phyloP scores from a whole-genome alignment of 1,284 basidiomycete genomes.

The Crepidotus sp. region DNA sequence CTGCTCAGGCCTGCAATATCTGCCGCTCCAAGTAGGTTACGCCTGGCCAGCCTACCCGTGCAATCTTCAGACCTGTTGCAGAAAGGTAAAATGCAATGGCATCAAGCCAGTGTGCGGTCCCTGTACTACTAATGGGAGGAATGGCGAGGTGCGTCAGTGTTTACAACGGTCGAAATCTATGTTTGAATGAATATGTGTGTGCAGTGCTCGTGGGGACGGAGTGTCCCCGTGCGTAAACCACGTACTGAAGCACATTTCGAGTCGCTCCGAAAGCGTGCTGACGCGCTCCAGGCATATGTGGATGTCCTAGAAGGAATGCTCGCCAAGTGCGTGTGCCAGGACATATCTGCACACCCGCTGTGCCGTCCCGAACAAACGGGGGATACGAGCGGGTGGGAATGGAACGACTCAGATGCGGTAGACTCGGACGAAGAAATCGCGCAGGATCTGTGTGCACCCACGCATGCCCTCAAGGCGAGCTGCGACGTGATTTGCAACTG shows the following conservation, averaged over 20 bases:
- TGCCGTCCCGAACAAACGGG: background rate
- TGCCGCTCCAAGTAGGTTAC: conserved; percentile 1
- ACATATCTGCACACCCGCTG: conserved; percentile 3
- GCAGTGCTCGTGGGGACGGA: conserved; percentile 24
- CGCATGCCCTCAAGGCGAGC: conserved; percentile 8
- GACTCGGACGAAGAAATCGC: conserved; percentile 11
- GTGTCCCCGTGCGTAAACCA: conserved; percentile 16
- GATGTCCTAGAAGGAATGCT: conserved; percentile 7
- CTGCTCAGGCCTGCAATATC: background rate
- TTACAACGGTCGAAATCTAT: background rate
- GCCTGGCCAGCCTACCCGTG: background rate
- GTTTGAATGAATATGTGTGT: background rate
- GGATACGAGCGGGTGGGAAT: background rate
- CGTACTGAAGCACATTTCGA: conserved; percentile 21
- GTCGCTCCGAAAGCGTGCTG: conserved; percentile 14
- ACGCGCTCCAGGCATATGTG: conserved; percentile 13
- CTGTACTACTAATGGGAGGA: conserved; percentile 3
- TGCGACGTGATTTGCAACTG: background rate
- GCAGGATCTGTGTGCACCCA: conserved; percentile 4
- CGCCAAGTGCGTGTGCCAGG: conserved; percentile 5
- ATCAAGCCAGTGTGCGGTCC: conserved; percentile 13
- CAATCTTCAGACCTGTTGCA: background rate
- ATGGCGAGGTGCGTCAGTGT: background rate
- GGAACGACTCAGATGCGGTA: background rate
- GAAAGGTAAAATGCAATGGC: conserved; percentile 20